phyloP scores from a whole-genome alignment of 148 eudicot species.

The Chenopodium suecicum region DNA sequence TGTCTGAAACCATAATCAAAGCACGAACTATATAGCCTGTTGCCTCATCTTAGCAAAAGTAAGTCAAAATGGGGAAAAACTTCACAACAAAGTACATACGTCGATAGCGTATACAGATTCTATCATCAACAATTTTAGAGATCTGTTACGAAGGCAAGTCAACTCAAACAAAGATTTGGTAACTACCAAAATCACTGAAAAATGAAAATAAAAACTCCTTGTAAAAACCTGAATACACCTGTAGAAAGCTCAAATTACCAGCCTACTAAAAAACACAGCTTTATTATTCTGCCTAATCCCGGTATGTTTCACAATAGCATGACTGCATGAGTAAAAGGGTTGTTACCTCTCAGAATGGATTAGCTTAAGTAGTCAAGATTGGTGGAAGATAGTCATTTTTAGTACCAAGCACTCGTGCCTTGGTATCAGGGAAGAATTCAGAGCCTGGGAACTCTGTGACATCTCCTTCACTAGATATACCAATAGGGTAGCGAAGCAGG shows the following conservation, averaged over 20 bases:
- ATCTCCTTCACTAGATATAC: slow-evolving; percentile 57
- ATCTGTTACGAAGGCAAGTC: not conserved
- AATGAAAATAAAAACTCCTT: not conserved
- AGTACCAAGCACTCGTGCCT: slow-evolving; percentile 62
- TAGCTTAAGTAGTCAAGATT: slow-evolving; percentile 63
- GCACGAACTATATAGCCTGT: not conserved
- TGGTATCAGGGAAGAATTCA: slow-evolving; percentile 81
- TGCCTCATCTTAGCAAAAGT: not conserved
- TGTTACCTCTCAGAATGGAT: slow-evolving; percentile 9
- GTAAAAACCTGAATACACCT: slow-evolving; percentile 1
- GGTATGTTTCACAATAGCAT: not conserved
- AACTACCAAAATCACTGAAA: slow-evolving; percentile 19
- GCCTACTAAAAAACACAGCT: slow-evolving; percentile 2
- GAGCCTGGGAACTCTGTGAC: slow-evolving; percentile 59
- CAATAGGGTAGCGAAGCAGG: slow-evolving; percentile 76
- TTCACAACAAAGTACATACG: not conserved
- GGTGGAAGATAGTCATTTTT: slow-evolving; percentile 78
- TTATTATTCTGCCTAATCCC: slow-evolving; percentile 22
- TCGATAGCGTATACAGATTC: not conserved
- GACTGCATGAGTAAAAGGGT: not conserved
- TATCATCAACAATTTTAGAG: not conserved
- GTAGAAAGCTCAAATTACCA: slow-evolving; percentile 4
- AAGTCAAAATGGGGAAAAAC: not conserved
- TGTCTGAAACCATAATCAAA: no score
- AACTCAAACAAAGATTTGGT: slow-evolving; percentile 2